Evolutionary conservation across 257 asterid species (phyloP).

Genomic region (Ocimum tenuiflorum): DNA sequence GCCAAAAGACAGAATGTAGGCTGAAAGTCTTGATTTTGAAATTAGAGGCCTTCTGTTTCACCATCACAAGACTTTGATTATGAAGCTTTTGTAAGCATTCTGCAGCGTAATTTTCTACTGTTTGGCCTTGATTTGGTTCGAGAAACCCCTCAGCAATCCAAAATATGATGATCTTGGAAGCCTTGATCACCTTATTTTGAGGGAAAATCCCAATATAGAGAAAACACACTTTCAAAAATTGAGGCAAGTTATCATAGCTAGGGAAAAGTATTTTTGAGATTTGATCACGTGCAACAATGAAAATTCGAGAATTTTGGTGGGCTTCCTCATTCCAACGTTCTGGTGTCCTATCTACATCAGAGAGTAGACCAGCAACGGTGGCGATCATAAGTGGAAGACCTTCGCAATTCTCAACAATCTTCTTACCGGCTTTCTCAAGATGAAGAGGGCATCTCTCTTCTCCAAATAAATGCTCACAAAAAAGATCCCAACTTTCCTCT

Average conservation of each 20-base stretch:
- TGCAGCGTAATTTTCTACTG: neutral
- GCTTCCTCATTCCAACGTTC: neutral
- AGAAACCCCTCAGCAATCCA: neutral
- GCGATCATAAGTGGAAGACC: neutral
- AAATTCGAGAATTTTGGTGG: neutral
- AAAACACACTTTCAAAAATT: neutral
- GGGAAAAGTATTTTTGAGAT: neutral
- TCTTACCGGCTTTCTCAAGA: neutral
- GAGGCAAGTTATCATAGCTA: slow-evolving; percentile 1
- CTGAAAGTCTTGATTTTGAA: neutral
- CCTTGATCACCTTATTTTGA: neutral
- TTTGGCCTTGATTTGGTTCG: neutral
- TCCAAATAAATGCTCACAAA: neutral
- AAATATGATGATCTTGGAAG: neutral
- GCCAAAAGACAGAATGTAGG: neutral
- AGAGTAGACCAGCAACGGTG: neutral
- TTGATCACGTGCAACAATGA: neutral
- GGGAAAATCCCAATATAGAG: neutral
- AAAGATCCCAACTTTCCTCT: neutral
- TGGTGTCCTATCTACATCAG: neutral
- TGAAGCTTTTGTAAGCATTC: neutral
- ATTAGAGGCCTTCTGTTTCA: neutral
- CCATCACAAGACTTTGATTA: neutral
- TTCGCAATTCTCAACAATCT: neutral
- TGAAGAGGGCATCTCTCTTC: neutral